Conservation (phyloP, 257 asterid genomes). For the Leptodermis oblonga region DNA sequence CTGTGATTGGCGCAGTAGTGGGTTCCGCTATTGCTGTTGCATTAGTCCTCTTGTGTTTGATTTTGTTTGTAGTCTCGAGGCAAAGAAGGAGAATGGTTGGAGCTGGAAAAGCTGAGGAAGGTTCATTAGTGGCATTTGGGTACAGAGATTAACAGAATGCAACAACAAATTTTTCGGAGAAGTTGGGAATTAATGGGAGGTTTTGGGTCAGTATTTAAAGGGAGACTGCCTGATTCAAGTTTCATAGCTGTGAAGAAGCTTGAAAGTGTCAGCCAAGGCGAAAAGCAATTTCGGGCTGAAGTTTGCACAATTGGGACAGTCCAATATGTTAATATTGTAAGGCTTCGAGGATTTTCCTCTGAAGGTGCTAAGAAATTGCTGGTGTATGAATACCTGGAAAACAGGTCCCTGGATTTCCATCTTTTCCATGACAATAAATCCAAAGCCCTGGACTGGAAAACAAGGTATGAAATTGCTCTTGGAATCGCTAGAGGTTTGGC, state of each 20-base stretch:
- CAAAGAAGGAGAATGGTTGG: slow-evolving; percentile 15
- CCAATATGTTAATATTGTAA: slow-evolving; percentile 48
- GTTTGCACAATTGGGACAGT: slow-evolving; percentile 54
- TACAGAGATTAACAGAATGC: slow-evolving; percentile 35
- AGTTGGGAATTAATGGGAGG: slow-evolving; percentile 52
- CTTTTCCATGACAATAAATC: too few relatives aligned
- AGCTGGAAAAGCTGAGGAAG: slow-evolving; percentile 22
- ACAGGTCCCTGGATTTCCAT: too few relatives aligned
- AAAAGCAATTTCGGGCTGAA: slow-evolving; percentile 50
- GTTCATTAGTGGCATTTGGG: slow-evolving; percentile 33
- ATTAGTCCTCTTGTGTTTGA: slow-evolving; percentile 13
- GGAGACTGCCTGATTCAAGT: too few relatives aligned
- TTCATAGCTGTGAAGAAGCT: too few relatives aligned
- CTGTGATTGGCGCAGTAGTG: slow-evolving; percentile 27
- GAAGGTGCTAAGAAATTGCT: slow-evolving; percentile 34
- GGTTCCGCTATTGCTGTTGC: slow-evolving; percentile 29
- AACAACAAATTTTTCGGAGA: slow-evolving; percentile 44
- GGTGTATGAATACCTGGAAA: too few relatives aligned
- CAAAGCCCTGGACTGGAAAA: slow-evolving; percentile 32
- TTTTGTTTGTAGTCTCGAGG: slow-evolving; percentile 20
- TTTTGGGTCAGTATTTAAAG: slow-evolving; percentile 51
- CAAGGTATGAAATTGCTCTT: slow-evolving; percentile 40
- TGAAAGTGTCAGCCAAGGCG: slow-evolving; percentile 46
- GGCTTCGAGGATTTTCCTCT: slow-evolving; percentile 49
- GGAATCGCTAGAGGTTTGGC: slow-evolving; percentile 54